Evolutionary conservation across 768 basidiomycete genomes (phyloP).

Genomic region (Myochromella boudieri): DNA sequence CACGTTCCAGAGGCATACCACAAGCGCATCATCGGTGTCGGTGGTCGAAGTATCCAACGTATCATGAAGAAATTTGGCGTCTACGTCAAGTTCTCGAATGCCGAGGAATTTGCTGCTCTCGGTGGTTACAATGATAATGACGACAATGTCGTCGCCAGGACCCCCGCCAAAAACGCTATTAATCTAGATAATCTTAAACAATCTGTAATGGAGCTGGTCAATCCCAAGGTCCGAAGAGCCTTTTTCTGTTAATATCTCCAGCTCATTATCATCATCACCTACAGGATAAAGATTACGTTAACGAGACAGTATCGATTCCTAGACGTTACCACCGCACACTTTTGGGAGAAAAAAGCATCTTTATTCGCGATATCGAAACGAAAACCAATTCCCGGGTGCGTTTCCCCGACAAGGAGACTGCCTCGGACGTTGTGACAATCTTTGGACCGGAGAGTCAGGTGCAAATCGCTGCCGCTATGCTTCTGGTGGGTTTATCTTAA

Average conservation of each 20-base stretch:
- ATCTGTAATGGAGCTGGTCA: constrained; percentile 96
- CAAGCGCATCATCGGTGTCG: constrained; percentile 98
- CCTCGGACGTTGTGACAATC: constrained; percentile 94
- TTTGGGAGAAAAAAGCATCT: constrained; percentile 94
- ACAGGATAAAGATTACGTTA: constrained; percentile 95
- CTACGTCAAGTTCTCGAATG: constrained; percentile 98
- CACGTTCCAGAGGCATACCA: constrained; percentile 98
- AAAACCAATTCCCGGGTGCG: constrained; percentile 94
- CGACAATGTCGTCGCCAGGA: constrained; percentile 98
- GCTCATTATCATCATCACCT: constrained; percentile 4
- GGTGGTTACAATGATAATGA: constrained; percentile 97
- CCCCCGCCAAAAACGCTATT: constrained; percentile 95
- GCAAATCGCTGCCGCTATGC: constrained; percentile 94
- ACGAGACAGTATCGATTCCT: constrained; percentile 91
- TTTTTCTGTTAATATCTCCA: too few species aligned
- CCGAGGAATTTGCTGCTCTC: constrained; percentile 92
- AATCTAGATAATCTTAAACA: constrained; percentile 94
- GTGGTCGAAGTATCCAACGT: constrained; percentile 95
- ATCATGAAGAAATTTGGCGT: constrained; percentile 99
- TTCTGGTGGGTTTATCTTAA: constrained; percentile 61
- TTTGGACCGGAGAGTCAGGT: constrained; percentile 97
- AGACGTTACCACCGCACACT: constrained; percentile 93
- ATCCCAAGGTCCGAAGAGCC: constrained; percentile 79
- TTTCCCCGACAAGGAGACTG: constrained; percentile 91
- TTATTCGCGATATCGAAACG: constrained; percentile 94